phyloP scores from a whole-genome alignment of 495 filamentous ascomycete genomes.

The Mytilinidion resinicola region DNA sequence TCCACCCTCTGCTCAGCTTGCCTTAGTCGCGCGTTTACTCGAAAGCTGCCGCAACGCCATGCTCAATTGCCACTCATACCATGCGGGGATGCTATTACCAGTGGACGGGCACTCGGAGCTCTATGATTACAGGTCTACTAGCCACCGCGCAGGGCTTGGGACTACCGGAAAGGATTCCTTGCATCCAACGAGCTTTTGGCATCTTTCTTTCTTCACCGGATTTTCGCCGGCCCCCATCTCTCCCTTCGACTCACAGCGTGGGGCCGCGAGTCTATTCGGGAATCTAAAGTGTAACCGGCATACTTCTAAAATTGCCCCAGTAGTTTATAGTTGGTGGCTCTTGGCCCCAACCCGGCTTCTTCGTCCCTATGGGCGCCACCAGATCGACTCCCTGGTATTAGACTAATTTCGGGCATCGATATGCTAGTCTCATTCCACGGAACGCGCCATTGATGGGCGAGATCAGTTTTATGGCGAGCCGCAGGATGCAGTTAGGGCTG shows the following conservation, averaged over 20 bases:
- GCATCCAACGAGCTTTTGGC: neutral
- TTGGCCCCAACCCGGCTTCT: neutral
- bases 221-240: slow-evolving; percentile 22
- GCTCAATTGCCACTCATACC: slow-evolving; percentile 5
- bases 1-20: slow-evolving; percentile 1
- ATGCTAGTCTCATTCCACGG: too few relatives aligned
- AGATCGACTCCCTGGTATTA: slow-evolving; percentile 13
- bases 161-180: neutral
- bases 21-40: slow-evolving; percentile 13
- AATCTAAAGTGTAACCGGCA: too few relatives aligned
- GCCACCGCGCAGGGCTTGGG: neutral
- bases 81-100: slow-evolving; percentile 20
- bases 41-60: slow-evolving; percentile 6
- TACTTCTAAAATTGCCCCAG: neutral
- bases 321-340: neutral
- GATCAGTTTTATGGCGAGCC: too few relatives aligned
- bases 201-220: slow-evolving; percentile 12
- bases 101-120: slow-evolving; percentile 9
- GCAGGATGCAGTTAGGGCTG: too few relatives aligned
- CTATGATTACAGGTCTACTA: neutral
- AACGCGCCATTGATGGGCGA: too few relatives aligned
- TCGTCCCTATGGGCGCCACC: slow-evolving; percentile 13
- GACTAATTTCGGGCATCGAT: neutral
- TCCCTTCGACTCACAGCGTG: neutral
- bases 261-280: too few relatives aligned